Base-by-base conservation (phyloP, 148 eudicot species). In the Amaranthus hypochondriacus region DNA sequence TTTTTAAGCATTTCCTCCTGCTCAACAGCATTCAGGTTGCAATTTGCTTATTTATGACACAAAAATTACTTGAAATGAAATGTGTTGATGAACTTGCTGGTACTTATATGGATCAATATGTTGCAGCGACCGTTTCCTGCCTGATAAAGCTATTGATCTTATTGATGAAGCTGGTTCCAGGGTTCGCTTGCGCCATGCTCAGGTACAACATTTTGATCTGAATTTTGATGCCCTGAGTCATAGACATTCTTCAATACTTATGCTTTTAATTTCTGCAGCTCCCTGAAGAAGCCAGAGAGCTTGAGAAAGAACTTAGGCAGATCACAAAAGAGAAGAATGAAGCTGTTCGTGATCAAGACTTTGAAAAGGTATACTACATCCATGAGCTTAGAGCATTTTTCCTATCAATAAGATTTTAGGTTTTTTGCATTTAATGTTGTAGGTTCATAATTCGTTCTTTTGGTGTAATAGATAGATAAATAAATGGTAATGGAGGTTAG, bases 131-230 rank as follows among this genome's bases (percentile, higher is more conserved):
- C 90, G 97, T 3, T 91, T 91, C 68, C 78, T 91, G 75, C 97
- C 97, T 59, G 97, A 91, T 82, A 91, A 91, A 81, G 97, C 97
- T 58, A 91, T 91, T 70, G 97, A 91, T 81, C 87, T 91, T 65
- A 62, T 91, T 80, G 97, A 91, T 80, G 97, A 91, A 84, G 97
- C 97, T 73, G 97, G 97, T 71, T 91, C 97, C 68, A 81, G 92
- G 42, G 94, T 92, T 74, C 82, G 94, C 51, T 81, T 92, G 79
- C 89, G 87, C 28, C 92, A 89, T 84, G 97, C 94, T 11, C 84
- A 86, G 90, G 97, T 88, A 68, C 51, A 12, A 69, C 18, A 44
- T 9, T 56, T 28, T 65, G 68, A 44, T 68, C 18, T 18, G 18
- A 69, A 44, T 9, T 56, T 28, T 65, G 68, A 44, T 68, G 21